Base-by-base conservation (phyloP, 1,284 basidiomycete genomes). In the Quambalaria eucalypti region DNA sequence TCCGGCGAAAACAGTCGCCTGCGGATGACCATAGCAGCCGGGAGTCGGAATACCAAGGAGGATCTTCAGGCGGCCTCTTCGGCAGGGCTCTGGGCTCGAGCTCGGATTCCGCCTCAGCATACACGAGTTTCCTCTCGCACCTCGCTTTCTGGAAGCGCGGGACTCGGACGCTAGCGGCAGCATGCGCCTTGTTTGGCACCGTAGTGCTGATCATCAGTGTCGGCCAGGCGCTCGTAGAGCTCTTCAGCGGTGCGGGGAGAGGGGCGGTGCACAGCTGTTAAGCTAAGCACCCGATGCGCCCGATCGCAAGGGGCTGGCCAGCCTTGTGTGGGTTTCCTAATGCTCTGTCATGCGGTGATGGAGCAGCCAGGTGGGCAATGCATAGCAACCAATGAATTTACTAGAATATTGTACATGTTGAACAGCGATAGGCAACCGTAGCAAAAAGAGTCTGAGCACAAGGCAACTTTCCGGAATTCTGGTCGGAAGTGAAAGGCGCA, bases 131-230 rank as follows among this genome's bases (percentile, higher is more conserved):
- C 5, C 3, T 39, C 36, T 3, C 36, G 4, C 36, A n/a, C 36
- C 36, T 5, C 36, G 16, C 36, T 39, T 23, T 12, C 42, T 74
- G 72, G 72, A 73, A 67, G 67, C 60, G 67, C 50, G 66, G 65
- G 9, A 74, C 71, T 19, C 61, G 66, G 36, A 67, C 71, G 28
- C 61, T 73, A 14, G 73, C 71, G 26, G 62, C 67, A 16, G 59
- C 57, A 2, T 69, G 66, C n/a, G 68, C 72, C 48, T 48, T 67
- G 48, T 74, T 74, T 54, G 72, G 72, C 9, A 54, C 62, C 16
- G 38, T 68, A 2, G 71, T 74, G 4, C 59, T 74, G n/a, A 50
- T 68, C 54, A 64, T 72, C 48, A 49, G 33, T 42, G 48, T 36
- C 14, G 30, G 21, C 12, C 48, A 40, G 33, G 42, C 26, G 6